Conservation (phyloP, 2,329 filamentous ascomycete genomes). For the Xylariales sp. region DNA sequence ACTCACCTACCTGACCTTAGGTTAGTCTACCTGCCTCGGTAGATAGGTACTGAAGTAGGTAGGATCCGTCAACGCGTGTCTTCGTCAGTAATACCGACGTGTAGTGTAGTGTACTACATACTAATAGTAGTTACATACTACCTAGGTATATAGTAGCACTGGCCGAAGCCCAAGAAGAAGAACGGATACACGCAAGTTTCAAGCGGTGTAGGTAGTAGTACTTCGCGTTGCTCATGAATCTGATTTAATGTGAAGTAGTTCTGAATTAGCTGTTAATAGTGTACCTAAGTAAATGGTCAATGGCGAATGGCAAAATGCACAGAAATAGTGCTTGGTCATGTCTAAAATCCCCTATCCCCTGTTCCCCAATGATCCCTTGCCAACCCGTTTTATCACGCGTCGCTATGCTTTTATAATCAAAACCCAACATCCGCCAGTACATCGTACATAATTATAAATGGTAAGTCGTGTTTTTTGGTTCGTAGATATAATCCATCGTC, state of each 20-base stretch:
- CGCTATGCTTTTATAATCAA: conserved; percentile 35
- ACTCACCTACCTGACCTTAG: too few species aligned
- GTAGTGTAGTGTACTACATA: too few species aligned
- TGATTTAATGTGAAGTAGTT: too few species aligned
- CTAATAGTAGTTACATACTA: too few species aligned
- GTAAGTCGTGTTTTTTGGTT: conserved; percentile 3
- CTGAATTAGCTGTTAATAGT: conserved; percentile 19
- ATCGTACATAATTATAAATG: conserved; percentile 28
- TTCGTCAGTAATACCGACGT: too few species aligned
- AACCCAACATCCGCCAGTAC: conserved; percentile 13
- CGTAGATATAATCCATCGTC: conserved; percentile 20
- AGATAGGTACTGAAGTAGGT: too few species aligned
- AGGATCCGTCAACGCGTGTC: too few species aligned
- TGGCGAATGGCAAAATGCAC: neutral
- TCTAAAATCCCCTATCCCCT: conserved; percentile 10
- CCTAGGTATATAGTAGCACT: too few species aligned
- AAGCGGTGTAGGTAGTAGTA: neutral
- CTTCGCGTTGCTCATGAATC: conserved; percentile 17
- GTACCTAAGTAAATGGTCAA: neutral
- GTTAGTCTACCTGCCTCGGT: too few species aligned
- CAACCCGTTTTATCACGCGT: conserved; percentile 33
- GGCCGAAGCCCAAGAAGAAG: neutral
- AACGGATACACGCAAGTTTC: neutral
- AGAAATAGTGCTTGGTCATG: neutral
- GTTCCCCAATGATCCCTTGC: conserved; percentile 9